These are phyloP conservation scores for Backusella morwellensis DNA, from an alignment of 192 early-diverging fungal genomes.

Conservation along the genomic window DNA sequence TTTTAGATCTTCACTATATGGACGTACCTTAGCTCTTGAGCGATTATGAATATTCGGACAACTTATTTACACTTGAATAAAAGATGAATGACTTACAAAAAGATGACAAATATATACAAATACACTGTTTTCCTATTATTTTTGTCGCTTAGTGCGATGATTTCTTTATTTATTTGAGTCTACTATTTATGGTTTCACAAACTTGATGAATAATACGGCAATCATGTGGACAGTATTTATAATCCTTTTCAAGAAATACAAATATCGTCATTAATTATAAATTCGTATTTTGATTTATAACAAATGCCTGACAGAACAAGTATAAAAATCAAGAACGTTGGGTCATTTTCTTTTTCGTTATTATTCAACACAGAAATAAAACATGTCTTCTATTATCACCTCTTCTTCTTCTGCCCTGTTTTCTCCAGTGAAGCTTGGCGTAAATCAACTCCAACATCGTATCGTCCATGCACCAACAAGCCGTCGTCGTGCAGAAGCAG, in stretches of 20 bases:
- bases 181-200: neutral
- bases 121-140: too few relatives aligned
- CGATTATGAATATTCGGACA: too few relatives aligned
- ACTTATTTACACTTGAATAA: too few relatives aligned
- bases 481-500: neutral
- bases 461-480: constrained; percentile 16
- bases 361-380: neutral
- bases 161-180: neutral
- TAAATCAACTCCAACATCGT: neutral
- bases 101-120: too few relatives aligned
- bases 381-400: neutral
- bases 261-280: neutral
- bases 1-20: too few relatives aligned
- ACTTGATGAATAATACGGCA: neutral
- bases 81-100: too few relatives aligned
- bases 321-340: neutral
- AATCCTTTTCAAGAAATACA: neutral
- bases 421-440: constrained; percentile 6
- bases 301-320: neutral
- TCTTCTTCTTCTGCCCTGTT: neutral
- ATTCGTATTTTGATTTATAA: neutral
- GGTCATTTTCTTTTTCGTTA: neutral
- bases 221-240: neutral
- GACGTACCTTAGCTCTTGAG: too few relatives aligned
- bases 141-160: too few relatives aligned